Base-by-base conservation (phyloP, 371 early-diverging fungal species). In the Umbelopsis sp. region DNA sequence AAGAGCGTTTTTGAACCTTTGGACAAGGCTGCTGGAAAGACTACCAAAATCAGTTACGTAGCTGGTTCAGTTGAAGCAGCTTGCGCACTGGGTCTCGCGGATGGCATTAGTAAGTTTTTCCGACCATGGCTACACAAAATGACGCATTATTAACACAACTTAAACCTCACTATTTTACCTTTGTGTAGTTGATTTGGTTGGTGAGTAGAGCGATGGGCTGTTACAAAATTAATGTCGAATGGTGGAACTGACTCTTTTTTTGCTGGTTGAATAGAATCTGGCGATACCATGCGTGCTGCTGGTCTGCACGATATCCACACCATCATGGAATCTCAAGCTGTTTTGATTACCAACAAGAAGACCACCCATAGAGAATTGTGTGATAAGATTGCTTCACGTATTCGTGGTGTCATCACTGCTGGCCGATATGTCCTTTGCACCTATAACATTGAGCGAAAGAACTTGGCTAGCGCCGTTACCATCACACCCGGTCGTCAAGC, bases 221-320 rank as follows among this genome's bases (percentile, higher is more conserved):
- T 71, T 38, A 24, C 16, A 6, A 2, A 9, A 35, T 38, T 6
- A 18, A 8, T 57, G 16, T 25, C 25, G 3, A 10, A 22, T 11
- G 29, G 29, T 24, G 20, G 50, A 0, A 25, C 24, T 52, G 20
- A 45, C 29, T 29, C 29, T 29, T 81, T 78, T 83, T 46, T 83
- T 66, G 50, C 77, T 87, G 50, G 89, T 1, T 35, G 20, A 35
- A 35, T 92, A 50, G 99, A 98, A 80, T 95, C 96, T 18, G 99
- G 98, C 70, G 98, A 98, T 74, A 97, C 98, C 5, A 98, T 98
- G 98, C 90, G 94, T 67, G 98, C 97, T n/a, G 98, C 98, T 20
- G 96, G 96, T 14, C 89, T 98, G 41, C 92, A 93, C 73, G 91
- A 91, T 52, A 92, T 97, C 57, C 87, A 86, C 63, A 94, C 94